phyloP scores from a whole-genome alignment of 345 rosid genomes.

The Eucalyptus camaldulensis region DNA sequence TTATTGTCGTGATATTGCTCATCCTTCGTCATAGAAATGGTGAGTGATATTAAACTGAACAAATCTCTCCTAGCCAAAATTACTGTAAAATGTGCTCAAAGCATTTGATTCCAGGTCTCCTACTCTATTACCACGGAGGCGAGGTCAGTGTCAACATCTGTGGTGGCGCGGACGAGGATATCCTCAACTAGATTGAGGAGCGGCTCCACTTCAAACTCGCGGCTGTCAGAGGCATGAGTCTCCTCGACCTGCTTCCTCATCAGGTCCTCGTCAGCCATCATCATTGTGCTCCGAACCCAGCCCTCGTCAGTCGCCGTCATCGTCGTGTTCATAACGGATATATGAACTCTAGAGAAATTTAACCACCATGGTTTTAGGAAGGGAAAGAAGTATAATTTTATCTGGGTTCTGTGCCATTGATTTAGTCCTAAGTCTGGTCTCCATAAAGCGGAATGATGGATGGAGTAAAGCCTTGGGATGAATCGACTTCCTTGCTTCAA shows the following conservation, averaged over 20 bases:
- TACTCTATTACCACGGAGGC: slow-evolving; percentile 6
- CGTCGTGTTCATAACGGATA: no score
- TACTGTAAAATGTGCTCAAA: neutral
- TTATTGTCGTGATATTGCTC: neutral
- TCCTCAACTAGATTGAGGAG: slow-evolving; percentile 47
- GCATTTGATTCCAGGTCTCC: neutral
- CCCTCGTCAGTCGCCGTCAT: no score
- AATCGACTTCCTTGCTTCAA: slow-evolving; percentile 73
- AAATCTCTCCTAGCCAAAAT: neutral
- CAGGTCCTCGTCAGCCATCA: slow-evolving; percentile 25
- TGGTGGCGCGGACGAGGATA: slow-evolving; percentile 37
- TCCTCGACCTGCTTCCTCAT: slow-evolving; percentile 40
- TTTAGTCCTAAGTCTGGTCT: neutral
- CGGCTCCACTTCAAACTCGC: slow-evolving; percentile 35
- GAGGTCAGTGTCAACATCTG: slow-evolving; percentile 6
- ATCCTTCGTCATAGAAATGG: neutral
- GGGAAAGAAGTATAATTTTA: no score
- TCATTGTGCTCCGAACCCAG: no score
- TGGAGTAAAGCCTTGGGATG: neutral
- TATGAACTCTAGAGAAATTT: no score
- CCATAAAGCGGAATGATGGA: neutral
- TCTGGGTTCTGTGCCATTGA: neutral
- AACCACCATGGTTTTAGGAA: no score
- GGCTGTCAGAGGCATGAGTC: slow-evolving; percentile 46
- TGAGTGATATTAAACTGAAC: neutral